Conservation (phyloP, 345 rosid genomes). For the Brassica cretica region DNA sequence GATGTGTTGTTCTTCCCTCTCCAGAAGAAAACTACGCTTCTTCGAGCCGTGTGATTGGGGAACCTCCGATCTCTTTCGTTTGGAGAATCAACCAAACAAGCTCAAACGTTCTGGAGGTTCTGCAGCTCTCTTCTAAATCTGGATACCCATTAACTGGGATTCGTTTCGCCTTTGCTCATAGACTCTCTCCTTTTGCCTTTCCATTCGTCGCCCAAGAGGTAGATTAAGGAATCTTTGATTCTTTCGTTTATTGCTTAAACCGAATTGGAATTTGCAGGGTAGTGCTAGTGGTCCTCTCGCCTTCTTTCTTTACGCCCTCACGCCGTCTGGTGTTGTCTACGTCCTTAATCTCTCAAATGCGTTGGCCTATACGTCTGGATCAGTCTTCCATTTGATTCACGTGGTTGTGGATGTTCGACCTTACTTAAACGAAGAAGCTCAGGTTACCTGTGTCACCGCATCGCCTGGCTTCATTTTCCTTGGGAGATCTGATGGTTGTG, state of each 20-base stretch:
- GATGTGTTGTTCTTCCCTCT: slow-evolving; percentile 40
- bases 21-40: slow-evolving; percentile 63
- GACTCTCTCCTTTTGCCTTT: slow-evolving; percentile 71
- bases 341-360: slow-evolving; percentile 51
- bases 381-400: slow-evolving; percentile 50
- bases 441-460: slow-evolving; percentile 62
- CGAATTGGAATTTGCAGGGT: slow-evolving; percentile 41
- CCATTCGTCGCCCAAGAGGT: slow-evolving; percentile 53
- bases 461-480: slow-evolving; percentile 55
- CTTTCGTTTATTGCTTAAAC: not conserved
- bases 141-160: slow-evolving; percentile 56
- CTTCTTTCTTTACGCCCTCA: slow-evolving; percentile 55
- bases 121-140: slow-evolving; percentile 52
- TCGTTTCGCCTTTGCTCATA: slow-evolving; percentile 58
- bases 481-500: slow-evolving; percentile 72
- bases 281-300: slow-evolving; percentile 35
- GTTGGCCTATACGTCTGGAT: slow-evolving; percentile 43
- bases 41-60: slow-evolving; percentile 46
- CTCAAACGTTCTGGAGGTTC: slow-evolving; percentile 59
- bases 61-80: slow-evolving; percentile 47
- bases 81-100: slow-evolving; percentile 60
- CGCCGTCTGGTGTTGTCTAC: slow-evolving; percentile 68
- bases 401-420: slow-evolving; percentile 44
- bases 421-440: slow-evolving; percentile 31
- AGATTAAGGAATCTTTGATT: not conserved